Conservation (phyloP, 441 rosid species). For the Populus tomentosa region DNA sequence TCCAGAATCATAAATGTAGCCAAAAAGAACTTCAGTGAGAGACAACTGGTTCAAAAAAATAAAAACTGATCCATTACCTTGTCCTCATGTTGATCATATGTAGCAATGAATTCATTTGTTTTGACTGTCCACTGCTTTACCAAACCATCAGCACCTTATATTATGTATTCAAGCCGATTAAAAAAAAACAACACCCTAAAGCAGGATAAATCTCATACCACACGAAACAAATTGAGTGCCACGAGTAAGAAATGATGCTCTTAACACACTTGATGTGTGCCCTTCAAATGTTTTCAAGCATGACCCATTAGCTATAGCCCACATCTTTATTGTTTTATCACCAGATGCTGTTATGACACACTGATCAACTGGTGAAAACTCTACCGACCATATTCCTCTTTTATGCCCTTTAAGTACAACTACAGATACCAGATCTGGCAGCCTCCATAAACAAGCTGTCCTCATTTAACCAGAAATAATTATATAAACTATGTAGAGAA, state of each 20-base stretch:
- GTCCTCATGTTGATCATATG: conserved; percentile 90
- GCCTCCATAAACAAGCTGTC: conserved; percentile 90
- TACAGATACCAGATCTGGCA: conserved; percentile 85
- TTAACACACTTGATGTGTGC: conserved; percentile 82
- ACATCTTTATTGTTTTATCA: conserved; percentile 86
- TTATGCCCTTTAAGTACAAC: conserved; percentile 14
- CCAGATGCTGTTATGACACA: conserved; percentile 96
- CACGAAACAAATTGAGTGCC: conserved; percentile 90
- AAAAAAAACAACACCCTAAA: not conserved
- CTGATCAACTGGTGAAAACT: conserved; percentile 94
- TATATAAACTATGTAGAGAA: not conserved
- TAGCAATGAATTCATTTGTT: conserved; percentile 79
- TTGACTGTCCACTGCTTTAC: conserved; percentile 87
- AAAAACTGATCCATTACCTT: conserved; percentile 46
- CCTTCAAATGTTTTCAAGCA: conserved; percentile 98
- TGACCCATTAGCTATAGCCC: conserved; percentile 89
- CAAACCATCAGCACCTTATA: conserved; percentile 88
- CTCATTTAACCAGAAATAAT: conserved; percentile 13
- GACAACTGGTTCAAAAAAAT: not conserved
- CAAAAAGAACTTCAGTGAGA: not conserved
- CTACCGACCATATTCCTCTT: conserved; percentile 83
- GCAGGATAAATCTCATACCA: conserved; percentile 44
- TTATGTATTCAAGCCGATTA: conserved; percentile 9
- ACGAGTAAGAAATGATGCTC: conserved; percentile 81
- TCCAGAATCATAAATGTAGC: not conserved